Conservation (phyloP, 78 protist species). For the Dictyostelium intermedium region DNA sequence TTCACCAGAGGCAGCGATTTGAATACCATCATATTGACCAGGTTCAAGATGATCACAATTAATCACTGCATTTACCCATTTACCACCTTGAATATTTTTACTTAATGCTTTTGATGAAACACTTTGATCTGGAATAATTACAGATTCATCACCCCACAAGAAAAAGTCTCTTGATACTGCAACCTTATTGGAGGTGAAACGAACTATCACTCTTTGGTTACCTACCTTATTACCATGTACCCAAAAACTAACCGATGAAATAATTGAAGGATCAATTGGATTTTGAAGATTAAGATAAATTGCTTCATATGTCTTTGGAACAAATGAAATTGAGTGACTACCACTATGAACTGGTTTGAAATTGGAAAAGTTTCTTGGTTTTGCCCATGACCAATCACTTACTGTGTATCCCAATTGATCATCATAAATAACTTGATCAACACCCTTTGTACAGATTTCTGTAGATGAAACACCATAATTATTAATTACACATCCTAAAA, state of each 20-base stretch:
- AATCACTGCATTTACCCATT: conserved; percentile 33
- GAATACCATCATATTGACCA: conserved; percentile 52
- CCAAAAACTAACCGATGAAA: conserved; percentile 28
- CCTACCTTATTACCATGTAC: conserved; percentile 30
- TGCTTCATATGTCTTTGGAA: conserved; percentile 48
- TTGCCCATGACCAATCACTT: conserved; percentile 59
- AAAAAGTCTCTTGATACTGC: conserved; percentile 36
- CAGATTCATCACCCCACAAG: conserved; percentile 3
- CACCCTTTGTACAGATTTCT: conserved; percentile 20
- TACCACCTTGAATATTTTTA: background rate
- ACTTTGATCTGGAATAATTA: background rate
- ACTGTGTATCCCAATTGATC: conserved; percentile 3
- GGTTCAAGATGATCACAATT: conserved; percentile 24
- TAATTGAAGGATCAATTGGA: conserved; percentile 57
- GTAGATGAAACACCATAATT: background rate
- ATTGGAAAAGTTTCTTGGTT: background rate
- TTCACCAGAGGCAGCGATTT: conserved; percentile 2
- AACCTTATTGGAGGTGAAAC: conserved; percentile 32
- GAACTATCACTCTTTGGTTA: conserved; percentile 8
- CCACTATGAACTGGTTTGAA: conserved; percentile 24
- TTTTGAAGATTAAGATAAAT: conserved; percentile 16
- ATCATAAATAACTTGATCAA: conserved; percentile 31
- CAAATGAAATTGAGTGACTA: conserved; percentile 27
- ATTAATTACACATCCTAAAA: background rate
- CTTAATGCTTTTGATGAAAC: background rate